Base-by-base conservation (phyloP, 805 yeast genomes). In the Candida awuae region DNA sequence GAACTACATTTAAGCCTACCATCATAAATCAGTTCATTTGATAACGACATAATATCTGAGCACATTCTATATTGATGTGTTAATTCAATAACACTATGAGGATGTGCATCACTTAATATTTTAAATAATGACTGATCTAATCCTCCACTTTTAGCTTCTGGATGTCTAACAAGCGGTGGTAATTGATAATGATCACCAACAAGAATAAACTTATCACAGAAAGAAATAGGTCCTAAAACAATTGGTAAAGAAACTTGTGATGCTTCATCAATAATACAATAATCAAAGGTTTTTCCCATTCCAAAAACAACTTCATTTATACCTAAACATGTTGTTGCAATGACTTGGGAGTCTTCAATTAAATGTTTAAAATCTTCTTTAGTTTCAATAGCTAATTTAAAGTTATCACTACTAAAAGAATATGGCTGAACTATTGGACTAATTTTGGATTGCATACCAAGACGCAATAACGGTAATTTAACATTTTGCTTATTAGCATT, bases 141-240 rank as follows among this genome's bases (percentile, higher is more conserved):
- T 0, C 87, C 88, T 0, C 71, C 76, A 10, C 50, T 49, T 38
- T 68, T 68, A 0, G 97, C 95, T 15, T 70, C 71, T 0, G 78
- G 71, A 49, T 76, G 76, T 19, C 73, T 68, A 1, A 92, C 87
- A 36, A 92, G 65, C 1, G 99, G 98, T 3, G 97, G 94, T 19
- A 92, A 65, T 58, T 92, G 99, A 47, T 73, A 76, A 57, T 92
- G 97, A 56, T 92, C 99, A 8, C 99, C 99, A n/a, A 92, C 97
- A 44, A 92, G 68, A 1, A 92, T 71, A 55, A 90, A 92, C 57
- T 73, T 83, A 32, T 81, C 80, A 25, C 87, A 80, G 47, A 72
- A 74, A 23, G 87, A 60, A 34, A 92, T 58, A 0, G 98, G 97
- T 0, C 97, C 98, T 21, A 92, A 58, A 49, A 94, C 83, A 6